Percentiles rank a stretch among this genome's conserved stretches.
phyloP scores from a whole-genome alignment of 2,329 filamentous ascomycete genomes.

The Bertia moriformis region DNA sequence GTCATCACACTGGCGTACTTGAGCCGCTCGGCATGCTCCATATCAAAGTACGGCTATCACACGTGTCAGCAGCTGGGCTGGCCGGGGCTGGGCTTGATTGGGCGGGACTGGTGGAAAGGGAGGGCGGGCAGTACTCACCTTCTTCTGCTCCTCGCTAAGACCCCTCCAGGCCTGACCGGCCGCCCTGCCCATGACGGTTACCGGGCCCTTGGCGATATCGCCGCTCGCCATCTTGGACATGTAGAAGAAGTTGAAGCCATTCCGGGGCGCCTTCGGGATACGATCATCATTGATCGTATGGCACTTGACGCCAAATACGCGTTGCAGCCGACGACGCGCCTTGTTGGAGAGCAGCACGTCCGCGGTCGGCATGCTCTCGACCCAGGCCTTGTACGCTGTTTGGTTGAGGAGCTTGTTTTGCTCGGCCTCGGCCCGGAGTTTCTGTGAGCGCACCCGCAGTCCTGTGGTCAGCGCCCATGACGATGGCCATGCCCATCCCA shows the following conservation, averaged over 20 bases:
- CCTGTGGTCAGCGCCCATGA: neutral
- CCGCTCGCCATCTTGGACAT: constrained; percentile 14
- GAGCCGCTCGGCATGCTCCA: too few relatives aligned
- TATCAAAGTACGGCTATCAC: neutral
- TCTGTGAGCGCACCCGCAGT: constrained; percentile 11
- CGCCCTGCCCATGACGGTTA: neutral
- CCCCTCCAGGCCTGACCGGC: neutral
- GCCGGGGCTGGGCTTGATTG: neutral
- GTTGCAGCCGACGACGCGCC: constrained; percentile 26
- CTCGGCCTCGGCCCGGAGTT: constrained; percentile 14
- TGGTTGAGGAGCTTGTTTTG: constrained; percentile 26
- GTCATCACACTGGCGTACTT: too few relatives aligned
- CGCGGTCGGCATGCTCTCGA: constrained; percentile 23
- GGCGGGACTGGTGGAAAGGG: neutral
- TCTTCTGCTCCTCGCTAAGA: neutral
- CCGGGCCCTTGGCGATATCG: neutral
- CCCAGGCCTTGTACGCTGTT: constrained; percentile 27
- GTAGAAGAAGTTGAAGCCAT: constrained; percentile 20
- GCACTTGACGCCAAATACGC: constrained; percentile 12
- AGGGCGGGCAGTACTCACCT: neutral
- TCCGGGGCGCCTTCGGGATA: constrained; percentile 21
- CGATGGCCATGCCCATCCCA: too few relatives aligned
- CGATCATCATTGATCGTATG: constrained; percentile 29
- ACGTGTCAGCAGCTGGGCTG: neutral
- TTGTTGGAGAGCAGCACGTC: constrained; percentile 29